phyloP scores from a whole-genome alignment of 371 early-diverging fungal genomes.

The Fennellomyces sp. region DNA sequence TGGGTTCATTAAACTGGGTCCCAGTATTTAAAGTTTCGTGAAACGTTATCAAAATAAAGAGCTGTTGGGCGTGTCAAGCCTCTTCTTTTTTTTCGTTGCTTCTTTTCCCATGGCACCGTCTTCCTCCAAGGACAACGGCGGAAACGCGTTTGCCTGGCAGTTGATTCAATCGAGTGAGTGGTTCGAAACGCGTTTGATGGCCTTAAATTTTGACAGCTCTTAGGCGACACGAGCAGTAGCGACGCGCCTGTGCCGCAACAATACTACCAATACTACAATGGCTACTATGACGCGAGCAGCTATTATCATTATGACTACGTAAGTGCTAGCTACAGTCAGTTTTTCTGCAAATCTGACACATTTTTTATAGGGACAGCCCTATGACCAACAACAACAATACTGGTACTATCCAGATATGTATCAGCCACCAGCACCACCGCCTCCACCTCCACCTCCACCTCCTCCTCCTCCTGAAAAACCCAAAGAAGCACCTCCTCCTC shows the following conservation, averaged over 20 bases:
- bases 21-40: not conserved
- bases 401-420: not conserved
- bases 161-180: not conserved
- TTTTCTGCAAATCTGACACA: not conserved
- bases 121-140: not conserved
- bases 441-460: constrained; percentile 1
- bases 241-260: no score
- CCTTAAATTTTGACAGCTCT: no score
- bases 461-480: not conserved
- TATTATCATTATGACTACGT: no score
- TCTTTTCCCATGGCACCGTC: constrained; percentile 3
- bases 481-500: not conserved
- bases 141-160: constrained; percentile 1
- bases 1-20: no score
- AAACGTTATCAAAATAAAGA: not conserved
- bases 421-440: not conserved
- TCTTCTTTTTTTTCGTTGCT: not conserved
- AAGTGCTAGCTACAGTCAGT: no score
- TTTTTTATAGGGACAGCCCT: not conserved
- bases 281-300: no score
- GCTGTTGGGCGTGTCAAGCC: not conserved
- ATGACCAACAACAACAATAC: not conserved
- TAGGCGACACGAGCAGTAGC: no score
- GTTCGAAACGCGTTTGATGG: no score
- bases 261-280: no score